These are phyloP conservation scores for Lolium rigidum DNA, from an alignment of 176 grass and related monocot species.

Conservation along the genomic window DNA sequence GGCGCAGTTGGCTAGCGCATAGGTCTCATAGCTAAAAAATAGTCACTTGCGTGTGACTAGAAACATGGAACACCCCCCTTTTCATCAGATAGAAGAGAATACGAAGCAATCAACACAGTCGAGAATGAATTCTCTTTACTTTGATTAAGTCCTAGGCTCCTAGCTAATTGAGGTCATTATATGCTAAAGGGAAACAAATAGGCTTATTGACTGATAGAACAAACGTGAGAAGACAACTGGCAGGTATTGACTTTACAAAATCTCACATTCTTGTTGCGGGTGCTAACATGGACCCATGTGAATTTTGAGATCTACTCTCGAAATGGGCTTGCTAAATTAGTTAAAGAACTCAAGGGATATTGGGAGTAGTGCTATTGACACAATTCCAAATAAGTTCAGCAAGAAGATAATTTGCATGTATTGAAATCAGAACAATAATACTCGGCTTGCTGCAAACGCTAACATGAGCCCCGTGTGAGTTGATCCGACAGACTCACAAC, in stretches of 20 bases:
- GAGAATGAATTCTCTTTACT: background rate
- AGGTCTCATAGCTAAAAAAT: too few relatives aligned
- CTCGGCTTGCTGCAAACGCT: background rate
- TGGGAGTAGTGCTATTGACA: background rate
- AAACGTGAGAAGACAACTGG: background rate
- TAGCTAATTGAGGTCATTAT: background rate
- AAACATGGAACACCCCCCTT: background rate
- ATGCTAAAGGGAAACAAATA: background rate
- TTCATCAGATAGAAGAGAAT: background rate
- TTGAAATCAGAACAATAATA: background rate
- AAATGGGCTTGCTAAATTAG: background rate
- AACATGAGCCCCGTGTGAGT: background rate
- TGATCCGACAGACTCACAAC: background rate
- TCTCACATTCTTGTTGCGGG: background rate
- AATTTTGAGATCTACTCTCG: background rate
- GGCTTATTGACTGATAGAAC: slow-evolving; percentile 1
- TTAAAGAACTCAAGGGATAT: too few relatives aligned
- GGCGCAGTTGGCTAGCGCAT: too few relatives aligned
- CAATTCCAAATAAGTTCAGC: background rate
- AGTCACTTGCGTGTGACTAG: background rate
- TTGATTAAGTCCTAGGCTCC: background rate
- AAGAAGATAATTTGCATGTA: background rate
- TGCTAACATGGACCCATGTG: background rate
- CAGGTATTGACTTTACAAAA: slow-evolving; percentile 6
- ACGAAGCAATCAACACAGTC: background rate